Evolutionary conservation across 2,329 filamentous ascomycete genomes (phyloP).

Genomic region (Epichloe sibirici): DNA sequence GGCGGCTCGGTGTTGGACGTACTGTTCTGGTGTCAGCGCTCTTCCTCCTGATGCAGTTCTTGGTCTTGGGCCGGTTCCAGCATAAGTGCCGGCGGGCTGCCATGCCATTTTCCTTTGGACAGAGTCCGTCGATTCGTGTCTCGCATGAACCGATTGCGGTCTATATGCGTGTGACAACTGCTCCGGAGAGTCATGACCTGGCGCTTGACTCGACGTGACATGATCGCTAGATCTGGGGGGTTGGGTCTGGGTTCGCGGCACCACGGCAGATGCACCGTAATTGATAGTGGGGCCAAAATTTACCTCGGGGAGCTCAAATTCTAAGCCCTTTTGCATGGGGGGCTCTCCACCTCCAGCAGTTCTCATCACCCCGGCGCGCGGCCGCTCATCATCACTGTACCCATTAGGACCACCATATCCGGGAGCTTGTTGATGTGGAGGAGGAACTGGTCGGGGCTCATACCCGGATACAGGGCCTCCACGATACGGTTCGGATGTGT

Average conservation of each 20-base stretch:
- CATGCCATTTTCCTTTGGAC: constrained; percentile 58
- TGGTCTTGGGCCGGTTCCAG: constrained; percentile 25
- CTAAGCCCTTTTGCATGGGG: constrained; percentile 13
- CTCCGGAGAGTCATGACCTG: constrained; percentile 21
- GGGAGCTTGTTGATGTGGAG: constrained; percentile 13
- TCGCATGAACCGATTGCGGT: constrained; percentile 24
- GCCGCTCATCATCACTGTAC: constrained; percentile 45
- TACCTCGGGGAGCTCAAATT: constrained; percentile 55
- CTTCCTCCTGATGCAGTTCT: constrained; percentile 15
- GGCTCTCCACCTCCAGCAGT: constrained; percentile 51
- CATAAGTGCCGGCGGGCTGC: constrained; percentile 56
- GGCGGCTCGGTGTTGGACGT: constrained; percentile 63
- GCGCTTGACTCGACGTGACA: constrained; percentile 8
- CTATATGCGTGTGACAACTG: constrained; percentile 11
- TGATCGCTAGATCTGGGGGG: constrained; percentile 9
- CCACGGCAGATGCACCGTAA: constrained; percentile 31
- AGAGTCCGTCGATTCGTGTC: constrained; percentile 39
- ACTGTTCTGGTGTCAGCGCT: constrained; percentile 66
- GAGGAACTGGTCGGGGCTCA: constrained; percentile 7
- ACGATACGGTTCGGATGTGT: constrained; percentile 17
- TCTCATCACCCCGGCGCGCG: constrained; percentile 68
- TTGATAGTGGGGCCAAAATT: constrained; percentile 81
- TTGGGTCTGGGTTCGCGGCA: constrained; percentile 21
- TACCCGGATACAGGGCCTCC: constrained; percentile 9
- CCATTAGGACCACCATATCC: constrained; percentile 39